A percentile compares a stretch with the other conserved stretches of the same genome.
Evolutionary conservation across 1,284 basidiomycete species (phyloP).

Genomic region (Wallemia hederae): DNA sequence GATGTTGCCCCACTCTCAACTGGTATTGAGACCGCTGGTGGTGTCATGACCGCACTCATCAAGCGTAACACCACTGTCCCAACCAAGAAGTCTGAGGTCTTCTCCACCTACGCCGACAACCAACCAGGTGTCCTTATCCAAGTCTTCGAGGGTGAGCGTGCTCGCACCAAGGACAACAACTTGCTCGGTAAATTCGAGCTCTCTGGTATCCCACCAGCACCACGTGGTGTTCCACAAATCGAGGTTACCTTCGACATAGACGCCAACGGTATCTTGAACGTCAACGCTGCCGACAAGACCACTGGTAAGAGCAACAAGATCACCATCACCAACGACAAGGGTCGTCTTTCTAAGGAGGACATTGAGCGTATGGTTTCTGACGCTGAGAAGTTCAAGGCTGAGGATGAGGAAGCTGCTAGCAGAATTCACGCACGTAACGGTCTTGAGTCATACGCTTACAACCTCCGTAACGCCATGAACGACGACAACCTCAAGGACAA

Average conservation of each 20-base stretch:
- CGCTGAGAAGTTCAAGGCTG: conserved; percentile 64
- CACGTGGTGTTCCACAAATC: conserved; percentile 91
- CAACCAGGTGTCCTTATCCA: conserved; percentile 97
- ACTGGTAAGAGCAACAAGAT: conserved; percentile 89
- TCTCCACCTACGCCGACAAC: conserved; percentile 98
- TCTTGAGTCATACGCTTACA: conserved; percentile 84
- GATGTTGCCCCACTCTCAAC: conserved; percentile 89
- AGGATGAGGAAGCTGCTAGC: conserved; percentile 20
- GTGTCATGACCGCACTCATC: conserved; percentile 94
- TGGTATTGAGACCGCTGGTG: conserved; percentile 54
- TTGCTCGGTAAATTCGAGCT: conserved; percentile 97
- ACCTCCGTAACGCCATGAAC: conserved; percentile 64
- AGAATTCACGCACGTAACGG: conserved; percentile 66
- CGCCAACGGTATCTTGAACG: conserved; percentile 92
- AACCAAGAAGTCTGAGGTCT: conserved; percentile 95
- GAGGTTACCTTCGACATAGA: conserved; percentile 98
- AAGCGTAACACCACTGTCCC: conserved; percentile 96
- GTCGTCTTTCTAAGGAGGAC: conserved; percentile 90
- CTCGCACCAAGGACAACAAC: conserved; percentile 98
- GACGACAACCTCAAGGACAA: conserved; percentile 67
- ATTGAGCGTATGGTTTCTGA: conserved; percentile 90
- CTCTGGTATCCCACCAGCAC: conserved; percentile 85
- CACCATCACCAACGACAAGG: conserved; percentile 96
- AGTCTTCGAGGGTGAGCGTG: conserved; percentile 97
- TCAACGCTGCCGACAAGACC: conserved; percentile 85